Evolutionary conservation across 2,329 filamentous ascomycete species (phyloP), one percentile per base, ranked within the genome.

Genomic region (Pezicula rhizophila): DNA sequence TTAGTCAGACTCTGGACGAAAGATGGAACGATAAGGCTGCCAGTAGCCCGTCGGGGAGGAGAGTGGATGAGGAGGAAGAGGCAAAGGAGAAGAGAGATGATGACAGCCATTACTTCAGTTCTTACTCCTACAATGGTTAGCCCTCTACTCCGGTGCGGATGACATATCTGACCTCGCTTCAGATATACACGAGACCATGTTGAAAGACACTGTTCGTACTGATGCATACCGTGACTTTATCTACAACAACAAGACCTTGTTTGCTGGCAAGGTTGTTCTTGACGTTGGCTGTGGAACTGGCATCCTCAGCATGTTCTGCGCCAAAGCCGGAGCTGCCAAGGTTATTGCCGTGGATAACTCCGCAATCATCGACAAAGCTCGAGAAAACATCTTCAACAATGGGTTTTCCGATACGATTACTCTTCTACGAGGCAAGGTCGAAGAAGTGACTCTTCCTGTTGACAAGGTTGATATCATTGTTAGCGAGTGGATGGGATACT

Each of bases 401-500:
- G 82, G 81, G 1, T 79, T 95, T 34, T 77, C 80, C 23, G 75
- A 84, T 59, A 75, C 77, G 20, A 89, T 97, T 61, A 89, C 84
- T 39, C 89, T 87, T 60, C 73, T 96, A 43, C 81, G 84, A 55
- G 91, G 92, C 34, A 88, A 89, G 62, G 87, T 96, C 52, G 92
- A 97, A 66, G 90, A 96, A 57, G 87, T 95, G 48, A 75, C 70
- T 49, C 76, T 90, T 18, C 90, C 87, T 1, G 84, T 92, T 7
- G 75, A 82, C 47, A 75, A 91, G 62, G 91, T 96, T 41, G 92
- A 97, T 69, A 85, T 97, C 61, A 96, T 97, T 64, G 85, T 97
- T 52, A 95, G 88, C 51, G 91, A 97, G 68, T 97, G 91, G 91
- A 97, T 97, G 91, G 91, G 91, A 26, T 97, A 97, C 66, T 88